These are phyloP conservation scores for Tardiomyces depauwii DNA, from an alignment of 1,139 yeast species.

Conservation along the genomic window DNA sequence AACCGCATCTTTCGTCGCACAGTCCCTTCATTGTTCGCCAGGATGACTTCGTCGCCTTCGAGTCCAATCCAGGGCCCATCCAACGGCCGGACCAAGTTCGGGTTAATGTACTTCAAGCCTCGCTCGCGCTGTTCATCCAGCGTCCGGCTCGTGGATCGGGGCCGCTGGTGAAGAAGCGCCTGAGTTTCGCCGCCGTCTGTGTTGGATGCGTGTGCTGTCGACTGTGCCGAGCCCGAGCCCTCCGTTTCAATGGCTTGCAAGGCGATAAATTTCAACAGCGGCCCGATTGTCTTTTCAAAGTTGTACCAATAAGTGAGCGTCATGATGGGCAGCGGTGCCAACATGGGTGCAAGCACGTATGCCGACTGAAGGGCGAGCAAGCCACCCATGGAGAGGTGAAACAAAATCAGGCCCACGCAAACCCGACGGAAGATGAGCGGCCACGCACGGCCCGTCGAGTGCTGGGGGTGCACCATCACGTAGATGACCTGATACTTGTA, in stretches of 20 bases:
- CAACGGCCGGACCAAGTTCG: constrained; percentile 51
- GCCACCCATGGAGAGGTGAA: constrained; percentile 90
- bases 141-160: constrained; percentile 27
- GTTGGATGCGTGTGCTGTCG: not conserved
- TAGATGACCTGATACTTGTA: constrained; percentile 73
- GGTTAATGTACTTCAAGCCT: constrained; percentile 65
- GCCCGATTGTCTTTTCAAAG: constrained; percentile 70
- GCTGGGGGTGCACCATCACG: constrained; percentile 78
- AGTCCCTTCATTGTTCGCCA: constrained; percentile 52
- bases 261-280: constrained; percentile 78
- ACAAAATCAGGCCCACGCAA: constrained; percentile 55
- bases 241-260: constrained; percentile 43
- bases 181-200: constrained; percentile 1
- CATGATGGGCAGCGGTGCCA: constrained; percentile 64
- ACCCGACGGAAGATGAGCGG: constrained; percentile 67
- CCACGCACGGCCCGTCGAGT: constrained; percentile 85
- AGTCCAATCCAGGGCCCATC: constrained; percentile 78
- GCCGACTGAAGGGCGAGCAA: constrained; percentile 73
- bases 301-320: constrained; percentile 65
- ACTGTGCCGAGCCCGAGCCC: constrained; percentile 10
- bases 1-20: constrained; percentile 35
- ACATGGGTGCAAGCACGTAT: constrained; percentile 55
- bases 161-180: not conserved
- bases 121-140: constrained; percentile 59
- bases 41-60: constrained; percentile 50